Evolutionary conservation across 2,329 filamentous ascomycete species (phyloP).

Genomic region (Alternaria hordeiaustralica): DNA sequence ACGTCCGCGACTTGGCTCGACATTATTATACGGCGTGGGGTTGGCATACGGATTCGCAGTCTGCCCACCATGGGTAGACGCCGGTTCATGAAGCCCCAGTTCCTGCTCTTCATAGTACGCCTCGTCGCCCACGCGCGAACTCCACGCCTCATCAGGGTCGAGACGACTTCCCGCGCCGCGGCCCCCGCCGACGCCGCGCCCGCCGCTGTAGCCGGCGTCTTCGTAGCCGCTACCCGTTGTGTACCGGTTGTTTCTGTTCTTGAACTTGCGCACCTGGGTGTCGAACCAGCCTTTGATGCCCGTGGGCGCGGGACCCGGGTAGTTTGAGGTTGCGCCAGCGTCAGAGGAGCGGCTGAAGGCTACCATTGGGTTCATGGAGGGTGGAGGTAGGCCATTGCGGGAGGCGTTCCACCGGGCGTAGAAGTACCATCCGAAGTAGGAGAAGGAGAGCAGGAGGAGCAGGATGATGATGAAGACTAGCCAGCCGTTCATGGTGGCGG

Average conservation of each 20-base stretch:
- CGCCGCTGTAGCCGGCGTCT: slow-evolving; percentile 59
- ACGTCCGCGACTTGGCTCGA: slow-evolving; percentile 50
- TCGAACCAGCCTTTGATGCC: slow-evolving; percentile 77
- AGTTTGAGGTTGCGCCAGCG: slow-evolving; percentile 48
- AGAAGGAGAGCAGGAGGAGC: slow-evolving; percentile 65
- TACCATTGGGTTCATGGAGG: slow-evolving; percentile 72
- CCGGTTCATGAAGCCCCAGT: slow-evolving; percentile 62
- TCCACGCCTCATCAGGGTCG: slow-evolving; percentile 88
- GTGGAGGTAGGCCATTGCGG: slow-evolving; percentile 76
- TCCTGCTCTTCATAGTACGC: slow-evolving; percentile 82
- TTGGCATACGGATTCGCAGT: slow-evolving; percentile 40
- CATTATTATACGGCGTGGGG: background rate
- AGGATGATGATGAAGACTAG: slow-evolving; percentile 75
- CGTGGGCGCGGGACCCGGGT: slow-evolving; percentile 60
- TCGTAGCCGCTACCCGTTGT: slow-evolving; percentile 78
- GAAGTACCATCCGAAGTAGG: slow-evolving; percentile 71
- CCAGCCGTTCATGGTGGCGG: slow-evolving; percentile 46
- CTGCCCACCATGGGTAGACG: slow-evolving; percentile 41
- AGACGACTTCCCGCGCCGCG: slow-evolving; percentile 63
- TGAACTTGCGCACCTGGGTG: slow-evolving; percentile 68
- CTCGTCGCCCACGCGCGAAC: slow-evolving; percentile 77
- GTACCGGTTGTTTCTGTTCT: slow-evolving; percentile 69
- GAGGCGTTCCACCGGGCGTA: slow-evolving; percentile 76
- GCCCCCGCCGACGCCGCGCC: slow-evolving; percentile 33
- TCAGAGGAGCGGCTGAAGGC: slow-evolving; percentile 63